A percentile compares a stretch with the other conserved stretches of the same genome.
These are phyloP conservation scores for Diaporthe sp. DNA, from an alignment of 2,329 filamentous ascomycete genomes.

Conservation along the genomic window DNA sequence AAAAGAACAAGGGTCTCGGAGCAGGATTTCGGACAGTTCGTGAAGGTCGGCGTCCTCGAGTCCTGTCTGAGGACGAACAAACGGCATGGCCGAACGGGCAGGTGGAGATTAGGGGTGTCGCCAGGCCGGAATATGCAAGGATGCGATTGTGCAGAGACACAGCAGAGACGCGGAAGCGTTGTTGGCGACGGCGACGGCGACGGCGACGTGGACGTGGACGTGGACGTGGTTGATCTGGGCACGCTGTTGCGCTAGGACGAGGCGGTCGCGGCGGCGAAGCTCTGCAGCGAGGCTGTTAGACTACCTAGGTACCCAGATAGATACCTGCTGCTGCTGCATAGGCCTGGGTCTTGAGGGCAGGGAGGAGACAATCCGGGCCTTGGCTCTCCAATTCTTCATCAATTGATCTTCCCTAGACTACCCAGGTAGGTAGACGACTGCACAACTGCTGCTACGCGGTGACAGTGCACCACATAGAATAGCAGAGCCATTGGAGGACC, in stretches of 20 bases:
- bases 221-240: neutral
- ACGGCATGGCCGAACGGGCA: slow-evolving; percentile 30
- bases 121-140: neutral
- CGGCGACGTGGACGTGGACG: neutral
- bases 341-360: neutral
- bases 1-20: slow-evolving; percentile 25
- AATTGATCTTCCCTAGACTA: neutral
- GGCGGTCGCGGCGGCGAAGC: neutral
- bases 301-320: neutral
- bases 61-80: slow-evolving; percentile 16
- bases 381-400: neutral
- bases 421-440: neutral
- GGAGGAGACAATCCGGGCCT: neutral
- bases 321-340: too few species aligned
- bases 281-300: neutral
- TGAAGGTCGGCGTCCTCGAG: slow-evolving; percentile 23
- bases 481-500: neutral
- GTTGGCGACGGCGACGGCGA: neutral
- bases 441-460: too few species aligned
- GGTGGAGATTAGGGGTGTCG: neutral
- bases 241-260: neutral
- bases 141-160: neutral
- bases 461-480: neutral
- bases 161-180: neutral
- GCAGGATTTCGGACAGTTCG: neutral